A percentile compares a stretch with the other conserved stretches of the same genome.
Evolutionary conservation across 176 grass and related monocot genomes (phyloP).

Genomic region (Microstegium vimineum): DNA sequence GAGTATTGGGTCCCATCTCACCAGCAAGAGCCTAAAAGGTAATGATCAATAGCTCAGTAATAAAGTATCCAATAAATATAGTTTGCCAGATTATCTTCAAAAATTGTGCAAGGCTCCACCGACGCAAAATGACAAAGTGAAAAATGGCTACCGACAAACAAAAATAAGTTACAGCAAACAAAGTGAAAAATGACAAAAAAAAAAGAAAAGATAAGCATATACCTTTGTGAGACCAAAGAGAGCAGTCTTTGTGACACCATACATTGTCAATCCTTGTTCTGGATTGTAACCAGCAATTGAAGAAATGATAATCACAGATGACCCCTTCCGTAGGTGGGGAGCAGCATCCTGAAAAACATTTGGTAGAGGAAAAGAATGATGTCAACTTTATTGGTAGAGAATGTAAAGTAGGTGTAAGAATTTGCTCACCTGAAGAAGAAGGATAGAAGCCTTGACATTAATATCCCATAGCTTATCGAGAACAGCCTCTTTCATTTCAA

Average conservation of each 20-base stretch:
- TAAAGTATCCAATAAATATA: background rate
- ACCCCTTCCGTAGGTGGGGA: constrained; percentile 60
- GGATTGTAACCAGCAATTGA: constrained; percentile 88
- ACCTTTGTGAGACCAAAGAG: constrained; percentile 94
- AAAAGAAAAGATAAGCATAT: constrained; percentile 11
- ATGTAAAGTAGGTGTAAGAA: constrained; percentile 11
- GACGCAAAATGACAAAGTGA: too few species aligned
- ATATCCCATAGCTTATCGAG: constrained; percentile 98
- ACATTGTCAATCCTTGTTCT: constrained; percentile 64
- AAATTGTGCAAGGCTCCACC: too few species aligned
- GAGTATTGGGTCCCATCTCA: too few species aligned
- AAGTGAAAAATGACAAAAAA: background rate
- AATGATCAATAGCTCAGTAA: too few species aligned
- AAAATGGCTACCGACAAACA: too few species aligned
- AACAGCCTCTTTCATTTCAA: constrained; percentile 71
- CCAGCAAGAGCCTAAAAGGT: too few species aligned
- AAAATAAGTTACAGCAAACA: background rate
- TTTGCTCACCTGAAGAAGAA: constrained; percentile 66
- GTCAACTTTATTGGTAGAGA: background rate
- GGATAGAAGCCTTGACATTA: constrained; percentile 87
- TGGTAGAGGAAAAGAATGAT: background rate
- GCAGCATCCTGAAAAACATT: constrained; percentile 54
- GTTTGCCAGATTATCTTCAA: background rate
- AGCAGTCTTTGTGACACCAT: constrained; percentile 96
- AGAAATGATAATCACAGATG: constrained; percentile 89